Conservation (phyloP, 148 eudicot genomes). For the Rhododendron molle region DNA sequence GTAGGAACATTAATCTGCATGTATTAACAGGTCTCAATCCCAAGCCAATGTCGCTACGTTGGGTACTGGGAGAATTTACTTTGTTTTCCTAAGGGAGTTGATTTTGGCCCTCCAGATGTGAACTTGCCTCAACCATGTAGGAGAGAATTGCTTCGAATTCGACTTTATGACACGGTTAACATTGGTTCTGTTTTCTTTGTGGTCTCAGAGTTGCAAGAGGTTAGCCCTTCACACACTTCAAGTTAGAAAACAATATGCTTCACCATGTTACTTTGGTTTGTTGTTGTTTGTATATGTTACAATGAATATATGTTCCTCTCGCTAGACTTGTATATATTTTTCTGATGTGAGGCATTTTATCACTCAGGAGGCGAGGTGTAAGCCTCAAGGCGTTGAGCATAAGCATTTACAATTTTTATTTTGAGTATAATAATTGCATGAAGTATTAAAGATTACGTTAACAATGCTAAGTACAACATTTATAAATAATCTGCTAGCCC, state of each 20-base stretch:
- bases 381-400: neutral
- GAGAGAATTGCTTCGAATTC: constrained; percentile 46
- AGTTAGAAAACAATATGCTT: neutral
- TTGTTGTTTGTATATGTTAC: neutral
- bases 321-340: neutral
- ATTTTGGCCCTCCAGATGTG: constrained; percentile 21
- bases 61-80: constrained; percentile 49
- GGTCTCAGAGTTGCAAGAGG: constrained; percentile 50
- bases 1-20: constrained; percentile 1
- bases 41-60: constrained; percentile 70
- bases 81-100: constrained; percentile 19
- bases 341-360: neutral
- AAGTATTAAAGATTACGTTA: neutral
- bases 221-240: constrained; percentile 5
- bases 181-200: constrained; percentile 39
- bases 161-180: constrained; percentile 47
- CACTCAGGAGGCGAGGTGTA: neutral
- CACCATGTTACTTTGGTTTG: neutral
- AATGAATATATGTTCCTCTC: neutral
- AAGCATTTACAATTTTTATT: neutral
- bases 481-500: neutral
- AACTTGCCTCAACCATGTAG: constrained; percentile 36
- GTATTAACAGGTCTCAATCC: constrained; percentile 51
- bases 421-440: neutral
- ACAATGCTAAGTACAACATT: neutral